A percentile compares a stretch with the other conserved stretches of the same genome.
These are phyloP conservation scores for Syncephalastrum racemosum DNA, from an alignment of 371 early-diverging fungal genomes.

Conservation along the genomic window DNA sequence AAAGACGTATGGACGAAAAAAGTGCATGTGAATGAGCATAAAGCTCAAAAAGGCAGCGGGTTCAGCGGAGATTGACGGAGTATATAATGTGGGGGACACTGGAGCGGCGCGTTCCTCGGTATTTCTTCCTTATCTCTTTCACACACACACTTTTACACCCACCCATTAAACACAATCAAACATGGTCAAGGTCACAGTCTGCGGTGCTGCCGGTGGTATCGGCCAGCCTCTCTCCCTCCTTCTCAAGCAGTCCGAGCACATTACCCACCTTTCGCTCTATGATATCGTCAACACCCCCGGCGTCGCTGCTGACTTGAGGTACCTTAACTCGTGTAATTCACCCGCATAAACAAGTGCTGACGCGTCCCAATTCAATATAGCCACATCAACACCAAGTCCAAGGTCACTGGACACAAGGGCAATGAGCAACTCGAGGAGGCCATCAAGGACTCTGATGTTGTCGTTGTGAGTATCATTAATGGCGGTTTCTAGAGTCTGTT, in stretches of 20 bases:
- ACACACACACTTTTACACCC: too few species aligned
- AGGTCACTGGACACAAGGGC: constrained; percentile 60
- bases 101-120: too few species aligned
- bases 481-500: background rate
- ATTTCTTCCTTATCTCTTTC: too few species aligned
- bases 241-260: constrained; percentile 73
- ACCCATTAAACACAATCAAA: constrained; percentile 6
- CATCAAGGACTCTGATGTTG: constrained; percentile 48
- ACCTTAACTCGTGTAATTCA: background rate
- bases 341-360: background rate
- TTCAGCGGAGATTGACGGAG: too few species aligned
- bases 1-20: too few species aligned
- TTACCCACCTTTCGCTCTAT: constrained; percentile 70
- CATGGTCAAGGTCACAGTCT: constrained; percentile 77
- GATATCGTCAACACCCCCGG: constrained; percentile 79
- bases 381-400: constrained; percentile 74
- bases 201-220: constrained; percentile 90
- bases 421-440: constrained; percentile 44
- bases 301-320: constrained; percentile 75
- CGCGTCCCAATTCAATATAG: constrained; percentile 18
- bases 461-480: constrained; percentile 20
- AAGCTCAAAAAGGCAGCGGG: too few species aligned
- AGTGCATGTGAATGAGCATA: too few species aligned
- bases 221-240: constrained; percentile 90
- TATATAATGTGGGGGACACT: too few species aligned